Conservation (phyloP, 139 green algal species). For the Coccomyxa sp. region DNA sequence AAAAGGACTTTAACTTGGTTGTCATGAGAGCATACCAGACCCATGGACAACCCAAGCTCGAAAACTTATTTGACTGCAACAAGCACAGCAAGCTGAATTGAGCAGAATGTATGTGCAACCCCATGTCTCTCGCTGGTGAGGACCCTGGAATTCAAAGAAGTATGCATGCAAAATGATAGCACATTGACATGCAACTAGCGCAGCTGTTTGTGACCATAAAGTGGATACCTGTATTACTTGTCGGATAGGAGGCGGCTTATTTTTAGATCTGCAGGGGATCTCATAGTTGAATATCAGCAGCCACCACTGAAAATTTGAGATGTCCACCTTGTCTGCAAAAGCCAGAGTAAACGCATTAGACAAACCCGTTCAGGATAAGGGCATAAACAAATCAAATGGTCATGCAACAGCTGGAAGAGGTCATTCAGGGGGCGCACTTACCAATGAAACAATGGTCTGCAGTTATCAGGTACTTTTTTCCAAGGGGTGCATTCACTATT, state of each 20-base stretch:
- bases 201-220: not conserved
- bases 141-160: no score
- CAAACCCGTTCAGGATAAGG: not conserved
- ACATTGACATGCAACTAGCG: no score
- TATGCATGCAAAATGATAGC: no score
- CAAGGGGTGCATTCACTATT: not conserved
- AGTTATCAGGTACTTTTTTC: not conserved
- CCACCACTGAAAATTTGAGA: not conserved
- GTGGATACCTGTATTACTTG: not conserved
- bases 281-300: not conserved
- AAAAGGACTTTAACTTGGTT: no score
- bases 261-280: not conserved
- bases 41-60: no score
- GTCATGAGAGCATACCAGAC: no score
- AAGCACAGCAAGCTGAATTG: no score
- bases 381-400: not conserved
- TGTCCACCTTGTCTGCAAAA: not conserved
- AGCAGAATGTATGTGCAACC: no score
- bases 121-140: no score
- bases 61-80: no score
- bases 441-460: constrained; percentile 2
- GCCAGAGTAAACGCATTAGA: not conserved
- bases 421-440: not conserved
- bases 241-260: not conserved
- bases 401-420: not conserved